Conservation (phyloP, 306 rosid species). For the Aeschynomene evenia region DNA sequence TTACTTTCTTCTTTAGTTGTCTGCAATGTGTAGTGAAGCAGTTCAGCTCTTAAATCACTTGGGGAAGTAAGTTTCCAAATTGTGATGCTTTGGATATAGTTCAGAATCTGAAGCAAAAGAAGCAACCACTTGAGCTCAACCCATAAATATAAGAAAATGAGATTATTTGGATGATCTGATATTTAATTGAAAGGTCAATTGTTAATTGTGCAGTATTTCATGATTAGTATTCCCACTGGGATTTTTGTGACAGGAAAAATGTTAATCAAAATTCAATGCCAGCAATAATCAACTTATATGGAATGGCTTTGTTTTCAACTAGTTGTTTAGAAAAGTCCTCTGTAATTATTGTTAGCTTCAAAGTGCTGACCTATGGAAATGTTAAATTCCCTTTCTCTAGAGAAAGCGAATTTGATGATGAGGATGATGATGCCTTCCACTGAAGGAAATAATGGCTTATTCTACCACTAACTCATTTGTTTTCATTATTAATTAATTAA, state of each 20-base stretch:
- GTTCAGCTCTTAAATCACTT: neutral
- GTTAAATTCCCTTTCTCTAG: neutral
- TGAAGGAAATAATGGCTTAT: no score
- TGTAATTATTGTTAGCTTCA: neutral
- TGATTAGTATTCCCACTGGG: neutral
- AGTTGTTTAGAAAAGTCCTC: neutral
- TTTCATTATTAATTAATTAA: no score
- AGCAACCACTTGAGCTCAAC: neutral
- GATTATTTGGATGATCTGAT: neutral
- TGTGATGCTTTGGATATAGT: neutral
- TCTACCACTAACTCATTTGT: no score
- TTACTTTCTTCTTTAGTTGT: slow-evolving; percentile 60
- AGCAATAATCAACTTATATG: no score
- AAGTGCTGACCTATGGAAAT: neutral
- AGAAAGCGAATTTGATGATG: neutral
- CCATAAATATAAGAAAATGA: neutral
- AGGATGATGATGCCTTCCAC: no score
- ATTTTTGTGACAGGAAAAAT: neutral
- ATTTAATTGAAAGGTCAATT: neutral
- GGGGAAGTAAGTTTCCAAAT: neutral
- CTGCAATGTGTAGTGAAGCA: slow-evolving; percentile 42
- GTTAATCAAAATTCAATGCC: neutral
- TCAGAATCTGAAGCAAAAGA: neutral
- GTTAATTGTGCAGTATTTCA: neutral
- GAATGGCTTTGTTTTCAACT: neutral